Conservation (phyloP, 2,329 filamentous ascomycete species). For the Talaromyces verruculosus region DNA sequence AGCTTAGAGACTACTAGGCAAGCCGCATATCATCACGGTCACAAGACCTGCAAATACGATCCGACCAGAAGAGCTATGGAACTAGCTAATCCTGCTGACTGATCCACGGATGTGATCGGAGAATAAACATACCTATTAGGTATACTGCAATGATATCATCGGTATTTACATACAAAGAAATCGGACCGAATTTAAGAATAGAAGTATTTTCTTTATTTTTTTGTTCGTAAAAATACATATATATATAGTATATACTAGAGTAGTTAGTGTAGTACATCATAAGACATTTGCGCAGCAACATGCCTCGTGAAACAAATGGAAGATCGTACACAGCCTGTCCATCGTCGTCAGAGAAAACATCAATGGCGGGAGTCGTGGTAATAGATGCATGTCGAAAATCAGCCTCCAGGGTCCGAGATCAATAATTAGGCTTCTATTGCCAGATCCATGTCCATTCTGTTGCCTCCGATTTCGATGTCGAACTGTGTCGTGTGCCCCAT, state of each 20-base stretch:
- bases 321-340: background rate
- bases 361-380: background rate
- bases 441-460: background rate
- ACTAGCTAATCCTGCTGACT: background rate
- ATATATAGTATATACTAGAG: background rate
- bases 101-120: background rate
- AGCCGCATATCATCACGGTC: background rate
- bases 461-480: background rate
- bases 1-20: background rate
- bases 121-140: background rate
- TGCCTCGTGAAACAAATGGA: constrained; percentile 2
- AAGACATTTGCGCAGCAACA: constrained; percentile 5
- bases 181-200: background rate
- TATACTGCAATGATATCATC: background rate
- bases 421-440: background rate
- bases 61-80: no score
- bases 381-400: background rate
- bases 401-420: constrained; percentile 1
- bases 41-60: background rate
- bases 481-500: background rate
- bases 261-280: constrained; percentile 3
- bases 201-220: background rate
- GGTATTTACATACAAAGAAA: background rate
- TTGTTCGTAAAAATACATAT: constrained; percentile 3
- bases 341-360: background rate